A percentile compares a stretch with the other conserved stretches of the same genome.
phyloP scores from a whole-genome alignment of 2,329 filamentous ascomycete species.

The Trichophyton rubrum region DNA sequence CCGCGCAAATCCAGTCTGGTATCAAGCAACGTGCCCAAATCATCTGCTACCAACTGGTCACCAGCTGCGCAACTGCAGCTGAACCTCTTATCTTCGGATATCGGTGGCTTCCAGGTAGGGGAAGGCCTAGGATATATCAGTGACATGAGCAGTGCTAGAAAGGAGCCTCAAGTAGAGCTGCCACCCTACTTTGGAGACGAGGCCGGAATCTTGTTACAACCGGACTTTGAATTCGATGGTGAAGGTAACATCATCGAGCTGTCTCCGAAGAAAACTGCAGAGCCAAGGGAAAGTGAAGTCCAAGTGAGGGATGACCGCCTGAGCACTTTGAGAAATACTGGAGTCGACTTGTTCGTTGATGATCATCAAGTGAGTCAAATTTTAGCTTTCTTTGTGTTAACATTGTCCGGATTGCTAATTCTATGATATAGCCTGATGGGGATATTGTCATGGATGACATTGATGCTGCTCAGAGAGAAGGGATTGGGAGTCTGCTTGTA shows the following conservation, averaged over 20 bases:
- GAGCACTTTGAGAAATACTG: background rate
- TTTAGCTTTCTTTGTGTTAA: background rate
- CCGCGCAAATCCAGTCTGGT: conserved; percentile 23
- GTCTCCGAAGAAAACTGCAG: conserved; percentile 8
- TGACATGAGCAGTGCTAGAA: conserved; percentile 28
- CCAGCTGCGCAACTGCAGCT: conserved; percentile 26
- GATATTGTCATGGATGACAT: conserved; percentile 15
- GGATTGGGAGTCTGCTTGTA: conserved; percentile 13
- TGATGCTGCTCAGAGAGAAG: conserved; percentile 10
- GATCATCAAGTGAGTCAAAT: background rate
- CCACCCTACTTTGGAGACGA: conserved; percentile 28
- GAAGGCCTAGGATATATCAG: conserved; percentile 28
- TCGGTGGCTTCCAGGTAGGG: conserved; percentile 26
- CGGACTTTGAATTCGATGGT: conserved; percentile 49
- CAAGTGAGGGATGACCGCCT: background rate
- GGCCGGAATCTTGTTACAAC: conserved; percentile 38
- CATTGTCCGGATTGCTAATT: background rate
- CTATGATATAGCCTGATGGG: conserved; percentile 7
- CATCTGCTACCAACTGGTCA: conserved; percentile 16
- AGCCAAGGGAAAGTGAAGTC: background rate
- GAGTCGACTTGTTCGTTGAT: background rate
- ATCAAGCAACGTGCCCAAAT: conserved; percentile 24
- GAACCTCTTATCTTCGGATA: conserved; percentile 39
- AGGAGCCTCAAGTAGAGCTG: conserved; percentile 20
- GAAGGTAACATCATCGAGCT: conserved; percentile 48